These are phyloP conservation scores for Podila clonocystis DNA, from an alignment of 192 early-diverging fungal genomes.

Conservation along the genomic window DNA sequence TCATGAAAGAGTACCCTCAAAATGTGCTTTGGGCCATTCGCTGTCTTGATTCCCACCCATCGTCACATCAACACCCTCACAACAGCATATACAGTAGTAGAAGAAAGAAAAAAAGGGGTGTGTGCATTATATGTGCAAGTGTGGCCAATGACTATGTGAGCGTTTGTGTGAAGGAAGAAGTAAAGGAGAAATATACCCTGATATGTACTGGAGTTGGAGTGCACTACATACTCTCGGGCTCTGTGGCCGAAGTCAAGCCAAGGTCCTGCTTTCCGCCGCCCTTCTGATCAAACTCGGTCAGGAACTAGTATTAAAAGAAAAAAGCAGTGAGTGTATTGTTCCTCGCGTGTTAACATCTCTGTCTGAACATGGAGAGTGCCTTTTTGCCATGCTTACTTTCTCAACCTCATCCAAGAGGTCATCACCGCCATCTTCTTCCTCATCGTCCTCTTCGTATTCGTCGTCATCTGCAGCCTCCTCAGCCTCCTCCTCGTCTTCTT, in stretches of 20 bases:
- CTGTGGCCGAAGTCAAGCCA: slow-evolving; percentile 19
- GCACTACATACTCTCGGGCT: slow-evolving; percentile 1
- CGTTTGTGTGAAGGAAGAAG: too few species aligned
- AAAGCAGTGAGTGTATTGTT: slow-evolving; percentile 3
- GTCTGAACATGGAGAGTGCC: not conserved
- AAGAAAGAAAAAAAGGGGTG: too few species aligned
- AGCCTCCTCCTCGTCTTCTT: not conserved
- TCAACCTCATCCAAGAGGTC: slow-evolving; percentile 59
- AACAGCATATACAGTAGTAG: too few species aligned
- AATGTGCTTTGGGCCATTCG: too few species aligned
- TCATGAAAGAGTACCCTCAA: too few species aligned
- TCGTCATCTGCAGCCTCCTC: not conserved
- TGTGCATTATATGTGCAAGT: too few species aligned
- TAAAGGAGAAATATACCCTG: too few species aligned
- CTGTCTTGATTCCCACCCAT: too few species aligned
- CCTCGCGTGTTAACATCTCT: not conserved
- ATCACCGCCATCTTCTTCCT: slow-evolving; percentile 25
- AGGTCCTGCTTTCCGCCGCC: slow-evolving; percentile 41
- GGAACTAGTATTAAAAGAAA: slow-evolving; percentile 9
- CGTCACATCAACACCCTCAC: too few species aligned
- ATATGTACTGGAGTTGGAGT: too few species aligned
- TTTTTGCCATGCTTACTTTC: slow-evolving; percentile 20
- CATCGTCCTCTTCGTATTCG: slow-evolving; percentile 21
- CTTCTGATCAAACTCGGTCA: slow-evolving; percentile 48
- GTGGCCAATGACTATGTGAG: too few species aligned